Conservation (phyloP, 2,329 filamentous ascomycete species). For the Rhinocladiella similis region DNA sequence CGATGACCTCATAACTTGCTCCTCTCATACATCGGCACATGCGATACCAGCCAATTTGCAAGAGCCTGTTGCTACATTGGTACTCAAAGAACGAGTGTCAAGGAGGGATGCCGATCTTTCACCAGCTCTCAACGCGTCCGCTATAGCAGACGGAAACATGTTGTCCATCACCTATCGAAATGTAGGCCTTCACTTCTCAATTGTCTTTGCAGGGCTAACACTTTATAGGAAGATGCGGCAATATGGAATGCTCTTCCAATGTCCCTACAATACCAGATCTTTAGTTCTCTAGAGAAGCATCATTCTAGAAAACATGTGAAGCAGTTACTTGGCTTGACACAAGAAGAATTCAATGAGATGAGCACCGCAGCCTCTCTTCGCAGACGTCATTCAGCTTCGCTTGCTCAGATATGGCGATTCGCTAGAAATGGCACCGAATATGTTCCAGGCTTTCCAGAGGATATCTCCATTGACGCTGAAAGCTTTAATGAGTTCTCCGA, state of each 20-base stretch:
- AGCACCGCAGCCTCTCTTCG: constrained; percentile 3
- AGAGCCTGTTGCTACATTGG: no score
- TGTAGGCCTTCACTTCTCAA: no score
- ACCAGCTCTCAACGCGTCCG: no score
- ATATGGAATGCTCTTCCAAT: constrained; percentile 16
- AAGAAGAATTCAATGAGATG: constrained; percentile 11
- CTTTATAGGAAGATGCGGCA: background rate
- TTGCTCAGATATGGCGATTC: constrained; percentile 12
- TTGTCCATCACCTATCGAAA: no score
- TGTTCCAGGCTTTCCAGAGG: background rate
- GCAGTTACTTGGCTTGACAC: constrained; percentile 13
- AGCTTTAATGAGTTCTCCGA: constrained; percentile 15
- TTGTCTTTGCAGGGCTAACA: background rate
- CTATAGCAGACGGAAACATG: no score
- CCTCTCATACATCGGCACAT: no score
- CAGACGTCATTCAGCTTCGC: constrained; percentile 1
- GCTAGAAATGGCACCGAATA: background rate
- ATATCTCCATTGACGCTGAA: constrained; percentile 12
- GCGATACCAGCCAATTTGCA: no score
- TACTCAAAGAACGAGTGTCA: no score
- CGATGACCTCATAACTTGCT: no score
- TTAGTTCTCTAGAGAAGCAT: background rate
- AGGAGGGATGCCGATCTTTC: no score
- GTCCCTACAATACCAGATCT: constrained; percentile 22
- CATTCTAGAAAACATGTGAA: background rate